A percentile compares a stretch with the other conserved stretches of the same genome.
Conservation (phyloP, 2,329 filamentous ascomycete genomes). For the Hypoxylon sp. region DNA sequence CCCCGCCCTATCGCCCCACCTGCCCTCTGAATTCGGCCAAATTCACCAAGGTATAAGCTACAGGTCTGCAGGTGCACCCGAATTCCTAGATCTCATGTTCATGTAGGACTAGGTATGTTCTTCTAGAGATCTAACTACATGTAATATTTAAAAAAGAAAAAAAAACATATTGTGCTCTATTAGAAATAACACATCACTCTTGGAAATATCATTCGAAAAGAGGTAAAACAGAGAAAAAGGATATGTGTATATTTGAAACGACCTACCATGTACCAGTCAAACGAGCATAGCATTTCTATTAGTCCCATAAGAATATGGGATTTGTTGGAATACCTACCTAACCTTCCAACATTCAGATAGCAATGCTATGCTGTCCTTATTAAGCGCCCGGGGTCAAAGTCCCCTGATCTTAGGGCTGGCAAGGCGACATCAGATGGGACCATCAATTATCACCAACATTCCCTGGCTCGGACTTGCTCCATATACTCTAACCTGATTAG, state of each 20-base stretch:
- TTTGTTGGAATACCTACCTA: not conserved
- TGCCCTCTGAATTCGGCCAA: constrained; percentile 9
- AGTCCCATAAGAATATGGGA: not conserved
- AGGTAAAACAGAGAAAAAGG: not conserved
- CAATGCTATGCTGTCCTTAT: constrained; percentile 19
- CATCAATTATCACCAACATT: constrained; percentile 8
- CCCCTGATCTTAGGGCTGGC: constrained; percentile 36
- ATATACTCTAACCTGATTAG: constrained; percentile 22
- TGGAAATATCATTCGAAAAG: constrained; percentile 1
- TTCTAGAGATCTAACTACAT: not conserved
- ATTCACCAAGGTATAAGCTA: not conserved
- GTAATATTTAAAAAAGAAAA: not conserved
- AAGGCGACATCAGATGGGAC: constrained; percentile 16
- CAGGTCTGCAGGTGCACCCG: not conserved
- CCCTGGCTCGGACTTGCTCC: constrained; percentile 5
- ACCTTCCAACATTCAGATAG: constrained; percentile 9
- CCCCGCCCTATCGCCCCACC: constrained; percentile 41
- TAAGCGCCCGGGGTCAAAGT: constrained; percentile 17
- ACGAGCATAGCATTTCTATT: constrained; percentile 5
- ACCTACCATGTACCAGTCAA: not conserved
- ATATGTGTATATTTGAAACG: constrained; percentile 8
- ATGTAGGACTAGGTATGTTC: not conserved
- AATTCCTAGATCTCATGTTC: not conserved
- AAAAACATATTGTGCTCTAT: too few species aligned
- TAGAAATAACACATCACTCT: not conserved